Evolutionary conservation across 1,284 basidiomycete species (phyloP).

Genomic region (Cutaneotrichosporon sp.): DNA sequence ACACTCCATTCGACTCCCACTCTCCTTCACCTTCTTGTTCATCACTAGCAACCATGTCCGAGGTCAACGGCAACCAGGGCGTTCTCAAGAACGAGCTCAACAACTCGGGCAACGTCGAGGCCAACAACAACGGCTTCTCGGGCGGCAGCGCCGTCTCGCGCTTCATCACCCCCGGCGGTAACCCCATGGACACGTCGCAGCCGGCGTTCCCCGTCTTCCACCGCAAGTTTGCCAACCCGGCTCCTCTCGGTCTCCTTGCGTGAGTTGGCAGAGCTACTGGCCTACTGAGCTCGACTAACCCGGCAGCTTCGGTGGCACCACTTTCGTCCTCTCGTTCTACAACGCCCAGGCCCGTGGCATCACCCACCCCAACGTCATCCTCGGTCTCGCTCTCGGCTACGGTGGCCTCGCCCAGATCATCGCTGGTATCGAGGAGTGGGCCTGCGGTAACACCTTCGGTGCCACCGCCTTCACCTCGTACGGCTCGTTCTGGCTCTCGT

Average conservation of each 20-base stretch:
- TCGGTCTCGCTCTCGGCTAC: slow-evolving; percentile 78
- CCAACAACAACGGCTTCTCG: slow-evolving; percentile 14
- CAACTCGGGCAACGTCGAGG: slow-evolving; percentile 12
- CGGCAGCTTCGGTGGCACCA: slow-evolving; percentile 57
- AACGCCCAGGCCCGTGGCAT: slow-evolving; percentile 53
- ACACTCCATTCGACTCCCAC: background rate
- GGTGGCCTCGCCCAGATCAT: slow-evolving; percentile 75
- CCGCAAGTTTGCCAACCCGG: slow-evolving; percentile 58
- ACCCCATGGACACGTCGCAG: slow-evolving; percentile 29
- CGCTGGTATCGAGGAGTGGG: slow-evolving; percentile 66
- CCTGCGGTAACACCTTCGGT: slow-evolving; percentile 65
- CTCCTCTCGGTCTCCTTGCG: slow-evolving; percentile 57
- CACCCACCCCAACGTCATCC: slow-evolving; percentile 67
- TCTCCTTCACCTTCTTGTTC: background rate
- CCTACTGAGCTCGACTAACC: background rate
- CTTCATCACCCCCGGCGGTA: slow-evolving; percentile 29
- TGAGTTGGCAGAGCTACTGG: slow-evolving; percentile 16
- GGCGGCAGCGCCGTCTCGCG: slow-evolving; percentile 23
- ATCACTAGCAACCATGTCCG: slow-evolving; percentile 18
- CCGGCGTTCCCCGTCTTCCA: slow-evolving; percentile 52
- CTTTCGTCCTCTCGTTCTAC: slow-evolving; percentile 58
- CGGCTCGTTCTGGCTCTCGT: slow-evolving; percentile 64
- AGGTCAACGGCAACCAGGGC: slow-evolving; percentile 13
- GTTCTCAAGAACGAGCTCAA: slow-evolving; percentile 17
- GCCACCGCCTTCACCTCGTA: slow-evolving; percentile 74